phyloP scores from a whole-genome alignment of 169 alveolate species.

The Cyclospora cayetanensis region DNA sequence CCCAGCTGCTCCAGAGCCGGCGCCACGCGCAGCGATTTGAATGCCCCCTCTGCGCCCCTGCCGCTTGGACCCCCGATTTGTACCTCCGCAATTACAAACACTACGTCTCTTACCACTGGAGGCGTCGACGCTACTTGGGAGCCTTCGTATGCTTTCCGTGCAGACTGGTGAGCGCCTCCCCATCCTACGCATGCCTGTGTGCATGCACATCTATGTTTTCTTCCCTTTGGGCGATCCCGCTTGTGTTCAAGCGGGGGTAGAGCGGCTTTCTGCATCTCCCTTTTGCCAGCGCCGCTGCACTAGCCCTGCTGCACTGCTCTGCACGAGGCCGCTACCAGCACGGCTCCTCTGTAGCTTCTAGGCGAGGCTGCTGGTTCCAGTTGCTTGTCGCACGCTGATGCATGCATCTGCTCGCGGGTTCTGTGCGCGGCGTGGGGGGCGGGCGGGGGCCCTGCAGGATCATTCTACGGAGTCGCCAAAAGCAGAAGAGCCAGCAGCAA shows the following conservation, averaged over 20 bases:
- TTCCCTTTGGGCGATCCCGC: not conserved
- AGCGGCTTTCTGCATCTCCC: too few species aligned
- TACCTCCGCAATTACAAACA: constrained; percentile 73
- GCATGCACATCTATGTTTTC: not conserved
- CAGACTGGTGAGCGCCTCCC: constrained; percentile 31
- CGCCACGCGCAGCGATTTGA: constrained; percentile 73
- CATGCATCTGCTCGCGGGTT: not conserved
- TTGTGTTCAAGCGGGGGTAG: not conserved
- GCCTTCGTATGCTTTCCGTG: constrained; percentile 81
- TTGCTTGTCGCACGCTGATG: not conserved
- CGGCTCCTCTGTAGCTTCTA: not conserved
- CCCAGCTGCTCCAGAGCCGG: constrained; percentile 75
- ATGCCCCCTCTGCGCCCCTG: constrained; percentile 78
- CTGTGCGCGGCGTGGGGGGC: not conserved
- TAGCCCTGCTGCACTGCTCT: constrained; percentile 30
- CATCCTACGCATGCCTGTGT: not conserved
- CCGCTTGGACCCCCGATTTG: constrained; percentile 72
- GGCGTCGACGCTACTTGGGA: constrained; percentile 72
- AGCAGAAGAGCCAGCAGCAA: not conserved
- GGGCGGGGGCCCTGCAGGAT: not conserved
- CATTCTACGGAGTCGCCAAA: not conserved
- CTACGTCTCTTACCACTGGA: constrained; percentile 76
- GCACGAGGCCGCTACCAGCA: not conserved
- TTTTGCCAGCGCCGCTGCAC: not conserved
- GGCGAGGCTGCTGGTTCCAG: not conserved